phyloP scores from a whole-genome alignment of 2,329 filamentous ascomycete species.

The Helotiales sp. region DNA sequence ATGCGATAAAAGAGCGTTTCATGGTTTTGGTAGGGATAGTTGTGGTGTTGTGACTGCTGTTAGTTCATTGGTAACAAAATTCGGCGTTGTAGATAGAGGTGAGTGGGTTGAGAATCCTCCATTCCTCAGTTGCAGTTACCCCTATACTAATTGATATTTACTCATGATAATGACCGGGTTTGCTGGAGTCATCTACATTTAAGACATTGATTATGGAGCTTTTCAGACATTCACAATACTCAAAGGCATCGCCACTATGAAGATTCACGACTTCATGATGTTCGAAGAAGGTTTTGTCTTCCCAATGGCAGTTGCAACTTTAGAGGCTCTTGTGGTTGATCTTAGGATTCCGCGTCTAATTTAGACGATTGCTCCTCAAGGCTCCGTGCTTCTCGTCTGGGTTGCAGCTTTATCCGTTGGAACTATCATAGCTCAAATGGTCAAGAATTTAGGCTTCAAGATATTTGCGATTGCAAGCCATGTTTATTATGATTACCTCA shows the following conservation, averaged over 20 bases:
- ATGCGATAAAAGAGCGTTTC: slow-evolving; percentile 38
- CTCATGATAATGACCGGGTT: slow-evolving; percentile 48
- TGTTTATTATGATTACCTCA: slow-evolving; percentile 44
- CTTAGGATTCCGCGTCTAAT: slow-evolving; percentile 24
- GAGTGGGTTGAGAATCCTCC: background rate
- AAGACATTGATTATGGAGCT: slow-evolving; percentile 43
- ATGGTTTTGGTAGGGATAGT: slow-evolving; percentile 44
- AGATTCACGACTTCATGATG: slow-evolving; percentile 35
- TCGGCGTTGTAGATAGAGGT: slow-evolving; percentile 39
- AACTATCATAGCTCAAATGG: slow-evolving; percentile 49
- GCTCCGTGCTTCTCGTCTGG: slow-evolving; percentile 43
- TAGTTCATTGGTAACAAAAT: slow-evolving; percentile 30
- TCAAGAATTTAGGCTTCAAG: slow-evolving; percentile 47
- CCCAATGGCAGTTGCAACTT: slow-evolving; percentile 37
- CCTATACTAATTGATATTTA: background rate
- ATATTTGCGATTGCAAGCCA: slow-evolving; percentile 46
- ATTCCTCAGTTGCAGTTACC: background rate
- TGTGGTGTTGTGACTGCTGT: slow-evolving; percentile 26
- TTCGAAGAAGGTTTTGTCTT: slow-evolving; percentile 40
- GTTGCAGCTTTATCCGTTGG: slow-evolving; percentile 34
- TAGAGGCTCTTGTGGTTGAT: slow-evolving; percentile 20
- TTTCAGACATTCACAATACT: slow-evolving; percentile 52
- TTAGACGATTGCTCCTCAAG: slow-evolving; percentile 13
- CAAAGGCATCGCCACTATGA: slow-evolving; percentile 47
- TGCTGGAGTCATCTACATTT: slow-evolving; percentile 48